These are phyloP conservation scores for Pycnococcus provasolii DNA, from an alignment of 139 green algal species.

Conservation along the genomic window DNA sequence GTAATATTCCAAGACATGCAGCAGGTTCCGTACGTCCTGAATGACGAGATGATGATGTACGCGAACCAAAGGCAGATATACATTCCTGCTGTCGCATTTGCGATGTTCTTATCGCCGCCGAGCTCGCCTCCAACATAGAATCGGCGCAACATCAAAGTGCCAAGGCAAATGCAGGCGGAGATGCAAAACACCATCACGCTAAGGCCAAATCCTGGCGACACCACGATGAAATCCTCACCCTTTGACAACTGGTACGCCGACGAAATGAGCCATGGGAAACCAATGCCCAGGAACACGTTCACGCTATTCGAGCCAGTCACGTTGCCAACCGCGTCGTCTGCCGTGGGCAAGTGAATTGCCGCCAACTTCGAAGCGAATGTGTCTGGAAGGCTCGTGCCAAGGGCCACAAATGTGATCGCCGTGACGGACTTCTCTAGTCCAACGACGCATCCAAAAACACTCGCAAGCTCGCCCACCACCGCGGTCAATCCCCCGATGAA, in stretches of 20 bases:
- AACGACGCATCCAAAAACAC: conserved; percentile 18
- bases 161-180: no score
- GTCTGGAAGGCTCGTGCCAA: conserved; percentile 23
- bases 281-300: conserved; percentile 26
- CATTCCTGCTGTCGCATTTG: no score
- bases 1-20: no score
- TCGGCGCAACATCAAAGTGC: no score
- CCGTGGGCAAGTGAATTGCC: background rate
- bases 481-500: conserved; percentile 21
- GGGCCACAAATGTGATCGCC: conserved; percentile 26
- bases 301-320: conserved; percentile 22
- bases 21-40: no score
- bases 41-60: no score
- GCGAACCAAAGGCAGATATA: no score
- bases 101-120: no score
- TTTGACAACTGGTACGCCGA: conserved; percentile 2
- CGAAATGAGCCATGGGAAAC: conserved; percentile 18
- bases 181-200: no score
- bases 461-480: conserved; percentile 16
- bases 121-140: no score
- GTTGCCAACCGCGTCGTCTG: conserved; percentile 19
- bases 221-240: no score
- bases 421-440: conserved; percentile 21
- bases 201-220: no score
- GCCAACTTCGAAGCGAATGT: conserved; percentile 21